A percentile compares a stretch with the other conserved stretches of the same genome.
These are phyloP conservation scores for Cucurbita ficifolia DNA, from an alignment of 306 rosid species.

Conservation along the genomic window DNA sequence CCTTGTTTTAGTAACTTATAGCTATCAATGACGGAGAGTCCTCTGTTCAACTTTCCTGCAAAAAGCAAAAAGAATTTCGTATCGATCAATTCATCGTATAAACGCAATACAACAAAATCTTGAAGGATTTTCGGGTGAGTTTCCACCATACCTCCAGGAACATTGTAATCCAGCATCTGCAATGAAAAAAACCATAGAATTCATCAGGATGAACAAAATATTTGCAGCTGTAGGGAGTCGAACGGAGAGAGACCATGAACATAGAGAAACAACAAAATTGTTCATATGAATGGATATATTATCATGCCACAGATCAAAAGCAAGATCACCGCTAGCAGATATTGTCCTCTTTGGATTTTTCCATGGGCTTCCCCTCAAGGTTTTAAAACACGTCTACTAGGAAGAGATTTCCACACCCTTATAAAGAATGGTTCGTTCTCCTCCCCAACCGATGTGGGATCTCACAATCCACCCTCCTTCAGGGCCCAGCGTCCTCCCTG, in stretches of 20 bases:
- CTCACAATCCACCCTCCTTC: too few species aligned
- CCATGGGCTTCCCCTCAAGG: too few species aligned
- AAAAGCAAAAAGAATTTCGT: background rate
- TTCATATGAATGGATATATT: background rate
- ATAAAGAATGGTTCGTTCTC: too few species aligned
- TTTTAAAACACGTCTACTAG: too few species aligned
- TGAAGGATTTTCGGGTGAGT: background rate
- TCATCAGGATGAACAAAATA: background rate
- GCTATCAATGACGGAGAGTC: slow-evolving; percentile 36
- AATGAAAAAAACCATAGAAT: background rate
- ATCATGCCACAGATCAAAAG: background rate
- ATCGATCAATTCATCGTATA: background rate
- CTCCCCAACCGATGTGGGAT: too few species aligned
- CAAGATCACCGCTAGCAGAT: background rate
- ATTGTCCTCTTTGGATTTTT: too few species aligned
- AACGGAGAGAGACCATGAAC: background rate
- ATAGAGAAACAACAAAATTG: background rate
- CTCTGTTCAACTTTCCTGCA: slow-evolving; percentile 35
- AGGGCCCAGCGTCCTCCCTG: too few species aligned
- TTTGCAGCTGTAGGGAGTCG: background rate
- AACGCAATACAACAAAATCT: background rate
- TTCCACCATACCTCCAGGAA: slow-evolving; percentile 24
- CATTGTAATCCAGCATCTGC: slow-evolving; percentile 46
- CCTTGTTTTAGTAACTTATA: slow-evolving; percentile 23
- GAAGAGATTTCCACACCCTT: too few species aligned